Percentiles rank a stretch among this genome's conserved stretches.
These are phyloP conservation scores for Acorus gramineus DNA, from an alignment of 106 monocot genomes.

Conservation along the genomic window DNA sequence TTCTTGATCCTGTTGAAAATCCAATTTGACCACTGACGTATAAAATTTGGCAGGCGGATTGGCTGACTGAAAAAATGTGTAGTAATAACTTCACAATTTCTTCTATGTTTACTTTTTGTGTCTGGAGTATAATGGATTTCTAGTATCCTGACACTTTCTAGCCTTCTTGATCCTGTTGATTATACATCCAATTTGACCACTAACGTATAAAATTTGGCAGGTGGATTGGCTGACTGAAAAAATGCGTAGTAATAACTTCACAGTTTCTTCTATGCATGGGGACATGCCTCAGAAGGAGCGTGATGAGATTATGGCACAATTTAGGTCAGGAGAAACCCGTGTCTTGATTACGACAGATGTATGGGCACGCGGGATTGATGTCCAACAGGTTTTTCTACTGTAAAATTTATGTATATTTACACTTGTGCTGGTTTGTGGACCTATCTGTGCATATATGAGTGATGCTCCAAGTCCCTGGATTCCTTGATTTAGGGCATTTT, in stretches of 20 bases:
- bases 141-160: too few relatives aligned
- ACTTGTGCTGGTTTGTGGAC: too few relatives aligned
- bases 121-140: too few relatives aligned
- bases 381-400: slow-evolving; percentile 53
- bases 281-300: slow-evolving; percentile 99
- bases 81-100: slow-evolving; percentile 97
- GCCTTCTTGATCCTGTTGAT: too few relatives aligned
- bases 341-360: slow-evolving; percentile 98
- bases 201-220: slow-evolving; percentile 18
- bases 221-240: slow-evolving; percentile 98
- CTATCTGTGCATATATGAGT: too few relatives aligned
- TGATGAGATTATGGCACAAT: slow-evolving; percentile 96
- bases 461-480: too few relatives aligned
- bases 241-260: slow-evolving; percentile 96
- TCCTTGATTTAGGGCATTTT: too few relatives aligned
- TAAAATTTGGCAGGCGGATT: slow-evolving; percentile 59
- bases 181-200: too few relatives aligned
- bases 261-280: slow-evolving; percentile 96
- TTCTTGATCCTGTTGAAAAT: too few relatives aligned
- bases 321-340: slow-evolving; percentile 76
- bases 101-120: slow-evolving; percentile 32
- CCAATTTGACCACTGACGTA: too few relatives aligned
- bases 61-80: slow-evolving; percentile 97
- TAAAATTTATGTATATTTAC: too few relatives aligned
- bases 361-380: slow-evolving; percentile 96